These are phyloP conservation scores for Stereocaulon alpinum DNA, from an alignment of 495 filamentous ascomycete genomes.

Conservation along the genomic window DNA sequence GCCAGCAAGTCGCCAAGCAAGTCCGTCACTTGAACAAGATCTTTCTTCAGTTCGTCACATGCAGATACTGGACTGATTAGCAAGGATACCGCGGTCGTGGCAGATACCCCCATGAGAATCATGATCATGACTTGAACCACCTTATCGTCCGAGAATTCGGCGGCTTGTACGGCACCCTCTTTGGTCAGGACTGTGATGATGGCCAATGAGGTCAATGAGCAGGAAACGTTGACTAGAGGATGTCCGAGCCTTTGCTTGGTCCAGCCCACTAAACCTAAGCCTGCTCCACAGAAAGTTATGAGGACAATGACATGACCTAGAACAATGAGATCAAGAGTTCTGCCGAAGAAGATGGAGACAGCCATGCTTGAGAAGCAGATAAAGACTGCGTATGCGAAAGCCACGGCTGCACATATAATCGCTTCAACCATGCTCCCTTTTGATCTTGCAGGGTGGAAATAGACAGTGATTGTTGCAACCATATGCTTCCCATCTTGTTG, in stretches of 20 bases:
- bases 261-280: constrained; percentile 86
- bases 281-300: constrained; percentile 78
- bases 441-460: constrained; percentile 90
- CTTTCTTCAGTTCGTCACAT: constrained; percentile 59
- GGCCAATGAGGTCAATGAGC: constrained; percentile 78
- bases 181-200: constrained; percentile 90
- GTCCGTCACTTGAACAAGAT: constrained; percentile 64
- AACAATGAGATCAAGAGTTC: constrained; percentile 48
- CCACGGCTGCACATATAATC: constrained; percentile 67
- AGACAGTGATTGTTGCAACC: constrained; percentile 85
- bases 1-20: constrained; percentile 71
- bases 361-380: constrained; percentile 82
- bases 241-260: constrained; percentile 77
- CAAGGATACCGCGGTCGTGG: constrained; percentile 67
- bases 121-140: constrained; percentile 84
- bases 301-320: constrained; percentile 76
- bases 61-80: constrained; percentile 74
- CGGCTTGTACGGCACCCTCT: constrained; percentile 75
- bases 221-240: constrained; percentile 83
- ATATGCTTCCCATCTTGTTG: constrained; percentile 92
- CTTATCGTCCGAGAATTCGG: constrained; percentile 69
- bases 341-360: constrained; percentile 64
- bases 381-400: constrained; percentile 72
- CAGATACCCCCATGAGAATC: constrained; percentile 72
- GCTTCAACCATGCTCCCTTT: constrained; percentile 88